Evolutionary conservation across 805 yeast species (phyloP), one percentile per base, ranked within the genome.

Genomic region (Kazachstania taianensis): DNA sequence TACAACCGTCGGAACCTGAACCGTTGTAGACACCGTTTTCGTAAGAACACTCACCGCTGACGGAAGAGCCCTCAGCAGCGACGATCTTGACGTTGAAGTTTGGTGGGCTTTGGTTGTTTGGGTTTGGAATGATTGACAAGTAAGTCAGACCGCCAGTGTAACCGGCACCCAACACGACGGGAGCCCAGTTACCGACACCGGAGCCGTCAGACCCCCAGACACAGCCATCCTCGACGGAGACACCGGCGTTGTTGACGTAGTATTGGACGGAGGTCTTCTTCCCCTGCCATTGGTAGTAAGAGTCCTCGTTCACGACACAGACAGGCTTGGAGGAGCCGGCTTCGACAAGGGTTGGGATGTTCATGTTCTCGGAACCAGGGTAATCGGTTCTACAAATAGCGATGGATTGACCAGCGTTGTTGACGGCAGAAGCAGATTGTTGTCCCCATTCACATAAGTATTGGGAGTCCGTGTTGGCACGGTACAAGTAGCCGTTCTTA

Each of bases 331-430:
- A 42, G 35, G 63, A 55, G 28, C 64, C 64, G 25, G 72, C 75
- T 26, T 60, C 52, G 39, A 78, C 73, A 44, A 73, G 67, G 41
- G 84, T 77, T 54, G 86, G 86, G 41, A 78, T 67, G 51, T 70
- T 77, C 86, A 78, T 78, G 63, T 78, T 78, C 66, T 78, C 86
- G 36, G 85, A 73, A 63, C 86, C 86, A 51, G 86, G 86, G 64
- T 78, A 78, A 60, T 78, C 86, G 43, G 86, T 78, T 68, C 83
- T 72, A 62, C 86, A 78, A 41, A 78, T 66, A 31, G 84, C 77
- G 43, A 79, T 78, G 30, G 65, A 63, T 41, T 72, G 55, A 43
- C 52, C 52, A 38, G 75, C 56, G 43, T 75, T 58, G 41, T 74
- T 69, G 30, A 62, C 67, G 39, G 75, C 80, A 35, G 52, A 48